These are phyloP conservation scores for Lachnellula subtilissima DNA, from an alignment of 2,329 filamentous ascomycete genomes.

Conservation along the genomic window DNA sequence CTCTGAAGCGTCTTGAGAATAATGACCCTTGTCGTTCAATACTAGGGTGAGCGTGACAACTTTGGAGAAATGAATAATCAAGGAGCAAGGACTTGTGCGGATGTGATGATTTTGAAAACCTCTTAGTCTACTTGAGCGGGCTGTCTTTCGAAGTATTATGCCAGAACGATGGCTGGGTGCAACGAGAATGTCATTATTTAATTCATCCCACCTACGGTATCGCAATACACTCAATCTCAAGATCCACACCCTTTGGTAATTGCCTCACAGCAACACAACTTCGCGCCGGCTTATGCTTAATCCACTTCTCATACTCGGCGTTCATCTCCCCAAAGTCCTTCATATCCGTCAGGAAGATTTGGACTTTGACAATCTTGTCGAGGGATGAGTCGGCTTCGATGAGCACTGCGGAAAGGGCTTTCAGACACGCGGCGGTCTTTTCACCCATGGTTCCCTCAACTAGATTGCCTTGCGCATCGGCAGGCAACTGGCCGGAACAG, in stretches of 20 bases:
- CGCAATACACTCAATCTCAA: slow-evolving; percentile 89
- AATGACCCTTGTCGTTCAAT: too few species aligned
- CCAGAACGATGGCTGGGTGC: too few species aligned
- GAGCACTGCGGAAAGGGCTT: slow-evolving; percentile 81
- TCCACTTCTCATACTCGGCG: slow-evolving; percentile 77
- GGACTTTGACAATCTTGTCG: slow-evolving; percentile 81
- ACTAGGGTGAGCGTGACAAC: too few species aligned
- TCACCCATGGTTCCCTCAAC: slow-evolving; percentile 55
- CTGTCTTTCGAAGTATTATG: too few species aligned
- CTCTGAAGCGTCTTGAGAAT: too few species aligned
- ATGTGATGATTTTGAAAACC: too few species aligned
- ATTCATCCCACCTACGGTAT: slow-evolving; percentile 38
- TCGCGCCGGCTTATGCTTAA: slow-evolving; percentile 77
- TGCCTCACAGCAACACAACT: slow-evolving; percentile 89
- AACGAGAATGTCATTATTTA: too few species aligned
- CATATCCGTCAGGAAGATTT: slow-evolving; percentile 91
- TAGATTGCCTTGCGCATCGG: slow-evolving; percentile 25
- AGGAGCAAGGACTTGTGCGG: too few species aligned
- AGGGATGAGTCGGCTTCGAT: slow-evolving; percentile 75
- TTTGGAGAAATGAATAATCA: too few species aligned
- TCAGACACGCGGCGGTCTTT: slow-evolving; percentile 58
- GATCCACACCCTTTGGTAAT: slow-evolving; percentile 77
- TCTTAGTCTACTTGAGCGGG: too few species aligned
- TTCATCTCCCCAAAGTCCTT: slow-evolving; percentile 84
- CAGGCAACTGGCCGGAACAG: slow-evolving; percentile 51